A percentile compares a stretch with the other conserved stretches of the same genome.
Evolutionary conservation across 2,329 filamentous ascomycete genomes (phyloP).

Genomic region (Calonectria pseudoturangicola): DNA sequence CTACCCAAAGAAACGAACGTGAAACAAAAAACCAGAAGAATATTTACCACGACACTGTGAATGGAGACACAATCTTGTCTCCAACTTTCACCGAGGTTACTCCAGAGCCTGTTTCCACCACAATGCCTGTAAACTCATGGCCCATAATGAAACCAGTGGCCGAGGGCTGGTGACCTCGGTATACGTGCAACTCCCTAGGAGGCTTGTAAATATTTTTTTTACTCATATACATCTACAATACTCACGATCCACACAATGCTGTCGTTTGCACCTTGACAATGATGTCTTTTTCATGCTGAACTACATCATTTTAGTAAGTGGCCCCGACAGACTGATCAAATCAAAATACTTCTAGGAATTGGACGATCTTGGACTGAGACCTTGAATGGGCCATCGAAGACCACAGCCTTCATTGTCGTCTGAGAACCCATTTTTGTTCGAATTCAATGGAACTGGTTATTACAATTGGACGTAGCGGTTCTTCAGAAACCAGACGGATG

Average conservation of each 20-base stretch:
- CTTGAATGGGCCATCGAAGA: conserved; percentile 87
- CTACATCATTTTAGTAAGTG: too few relatives aligned
- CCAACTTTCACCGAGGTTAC: conserved; percentile 83
- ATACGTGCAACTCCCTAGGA: conserved; percentile 87
- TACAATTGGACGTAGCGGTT: too few relatives aligned
- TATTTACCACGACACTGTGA: conserved; percentile 85
- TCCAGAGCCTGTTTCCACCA: conserved; percentile 79
- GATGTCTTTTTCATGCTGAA: conserved; percentile 77
- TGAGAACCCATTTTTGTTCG: conserved; percentile 57
- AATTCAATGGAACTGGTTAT: too few relatives aligned
- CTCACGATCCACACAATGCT: conserved; percentile 90
- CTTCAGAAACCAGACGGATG: too few relatives aligned
- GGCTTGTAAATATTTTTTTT: conserved; percentile 22
- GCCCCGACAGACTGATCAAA: conserved; percentile 69
- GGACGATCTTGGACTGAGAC: conserved; percentile 87
- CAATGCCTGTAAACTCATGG: conserved; percentile 89
- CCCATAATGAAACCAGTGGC: conserved; percentile 81
- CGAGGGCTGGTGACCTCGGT: conserved; percentile 85
- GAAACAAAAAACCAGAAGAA: conserved; percentile 21
- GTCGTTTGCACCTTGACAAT: conserved; percentile 89
- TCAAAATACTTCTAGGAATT: conserved; percentile 75
- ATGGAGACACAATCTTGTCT: conserved; percentile 88
- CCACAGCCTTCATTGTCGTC: conserved; percentile 87
- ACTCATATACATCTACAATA: not conserved
- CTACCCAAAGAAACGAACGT: not conserved